Percentiles rank a stretch among this genome's conserved stretches.
Evolutionary conservation across 192 early-diverging fungal species (phyloP).

Genomic region (Chytriomyces sp.): DNA sequence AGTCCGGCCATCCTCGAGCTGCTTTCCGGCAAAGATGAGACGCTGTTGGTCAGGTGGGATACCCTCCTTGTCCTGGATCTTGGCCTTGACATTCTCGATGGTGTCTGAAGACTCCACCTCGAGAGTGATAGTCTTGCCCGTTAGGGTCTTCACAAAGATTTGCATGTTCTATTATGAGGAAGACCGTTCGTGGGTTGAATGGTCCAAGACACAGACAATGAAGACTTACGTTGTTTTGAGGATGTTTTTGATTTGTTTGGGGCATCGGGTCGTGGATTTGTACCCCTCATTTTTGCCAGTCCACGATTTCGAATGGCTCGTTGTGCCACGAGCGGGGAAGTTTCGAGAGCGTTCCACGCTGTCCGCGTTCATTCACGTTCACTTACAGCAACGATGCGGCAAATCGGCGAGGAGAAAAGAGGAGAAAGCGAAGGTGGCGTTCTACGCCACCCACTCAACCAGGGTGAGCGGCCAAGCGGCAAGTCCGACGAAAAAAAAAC

Average conservation of each 20-base stretch:
- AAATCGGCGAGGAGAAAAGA: too few relatives aligned
- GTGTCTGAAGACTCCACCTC: slow-evolving; percentile 75
- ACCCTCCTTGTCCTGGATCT: slow-evolving; percentile 79
- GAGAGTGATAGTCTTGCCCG: slow-evolving; percentile 77
- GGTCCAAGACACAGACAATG: too few relatives aligned
- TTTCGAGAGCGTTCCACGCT: background rate
- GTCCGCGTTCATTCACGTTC: too few relatives aligned
- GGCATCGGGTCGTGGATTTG: background rate
- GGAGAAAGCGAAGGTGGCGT: too few relatives aligned
- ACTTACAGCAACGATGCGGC: too few relatives aligned
- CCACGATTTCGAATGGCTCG: background rate
- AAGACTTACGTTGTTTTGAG: too few relatives aligned
- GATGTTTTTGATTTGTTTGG: background rate
- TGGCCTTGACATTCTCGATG: slow-evolving; percentile 76
- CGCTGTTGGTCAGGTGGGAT: slow-evolving; percentile 78
- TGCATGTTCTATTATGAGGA: slow-evolving; percentile 22
- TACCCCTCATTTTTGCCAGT: background rate
- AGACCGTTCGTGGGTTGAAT: background rate
- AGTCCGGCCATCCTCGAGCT: slow-evolving; percentile 73
- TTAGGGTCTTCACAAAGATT: slow-evolving; percentile 48
- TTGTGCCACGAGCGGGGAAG: background rate
- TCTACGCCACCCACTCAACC: background rate
- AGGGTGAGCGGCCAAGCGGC: background rate
- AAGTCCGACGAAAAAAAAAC: background rate
- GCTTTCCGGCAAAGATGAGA: slow-evolving; percentile 77